Conservation (phyloP, 176 grass and related monocot species). For the Phoenix dactylifera region DNA sequence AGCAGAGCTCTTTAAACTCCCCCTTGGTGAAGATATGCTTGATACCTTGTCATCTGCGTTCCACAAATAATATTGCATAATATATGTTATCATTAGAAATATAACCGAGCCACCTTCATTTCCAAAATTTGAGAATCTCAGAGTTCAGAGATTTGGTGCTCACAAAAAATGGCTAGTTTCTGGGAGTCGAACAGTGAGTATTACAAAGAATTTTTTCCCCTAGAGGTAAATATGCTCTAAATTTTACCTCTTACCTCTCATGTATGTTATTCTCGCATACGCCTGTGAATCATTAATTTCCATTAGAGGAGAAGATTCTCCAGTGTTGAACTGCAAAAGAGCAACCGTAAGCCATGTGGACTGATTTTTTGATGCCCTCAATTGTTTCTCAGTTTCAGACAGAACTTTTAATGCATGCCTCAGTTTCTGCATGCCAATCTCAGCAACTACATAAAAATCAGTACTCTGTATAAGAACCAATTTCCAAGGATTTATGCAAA, state of each 20-base stretch:
- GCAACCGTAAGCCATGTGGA: conserved; percentile 97
- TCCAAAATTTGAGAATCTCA: no score
- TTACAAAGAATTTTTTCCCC: no score
- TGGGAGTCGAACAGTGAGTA: no score
- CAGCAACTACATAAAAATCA: conserved; percentile 46
- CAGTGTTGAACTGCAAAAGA: conserved; percentile 85
- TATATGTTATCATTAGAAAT: no score
- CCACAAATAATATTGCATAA: no score
- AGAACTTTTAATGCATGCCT: conserved; percentile 88
- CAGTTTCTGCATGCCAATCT: conserved; percentile 81
- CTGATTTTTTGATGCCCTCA: conserved; percentile 95
- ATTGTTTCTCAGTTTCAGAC: conserved; percentile 89
- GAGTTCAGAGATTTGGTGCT: no score
- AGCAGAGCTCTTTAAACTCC: conserved; percentile 48
- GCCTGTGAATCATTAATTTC: conserved; percentile 47
- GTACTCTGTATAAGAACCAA: background rate
- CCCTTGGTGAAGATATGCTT: conserved; percentile 26
- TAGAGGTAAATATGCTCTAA: no score
- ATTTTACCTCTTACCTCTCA: conserved; percentile 41
- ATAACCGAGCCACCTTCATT: no score
- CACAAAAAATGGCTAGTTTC: no score
- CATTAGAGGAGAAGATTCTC: conserved; percentile 49
- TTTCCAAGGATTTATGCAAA: no score
- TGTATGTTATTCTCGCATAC: conserved; percentile 45
- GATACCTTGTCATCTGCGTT: conserved; percentile 65